phyloP scores from a whole-genome alignment of 129 eudicot species.

The carrot (Daucus carota) region DNA sequence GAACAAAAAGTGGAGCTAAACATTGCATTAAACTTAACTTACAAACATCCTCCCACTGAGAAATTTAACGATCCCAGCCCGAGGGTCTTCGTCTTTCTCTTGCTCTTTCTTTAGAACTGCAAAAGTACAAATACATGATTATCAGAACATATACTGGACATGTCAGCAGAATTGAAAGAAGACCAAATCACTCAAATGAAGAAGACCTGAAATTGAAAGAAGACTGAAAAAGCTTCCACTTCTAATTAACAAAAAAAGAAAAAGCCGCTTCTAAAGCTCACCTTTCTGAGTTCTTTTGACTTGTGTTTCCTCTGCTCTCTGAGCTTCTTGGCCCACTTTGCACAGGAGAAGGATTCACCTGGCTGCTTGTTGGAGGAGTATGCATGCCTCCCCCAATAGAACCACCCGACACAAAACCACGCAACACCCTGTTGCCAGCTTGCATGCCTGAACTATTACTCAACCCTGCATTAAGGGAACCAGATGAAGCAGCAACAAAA shows the following conservation, averaged over 20 bases:
- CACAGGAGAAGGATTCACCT: slow-evolving; percentile 29
- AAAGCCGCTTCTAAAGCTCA: slow-evolving; percentile 14
- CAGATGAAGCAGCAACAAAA: slow-evolving; percentile 88
- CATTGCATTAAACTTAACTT: slow-evolving; percentile 14
- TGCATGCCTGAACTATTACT: slow-evolving; percentile 26
- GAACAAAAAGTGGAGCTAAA: not conserved
- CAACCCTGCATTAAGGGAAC: slow-evolving; percentile 41
- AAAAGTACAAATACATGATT: slow-evolving; percentile 7
- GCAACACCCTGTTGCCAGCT: slow-evolving; percentile 50
- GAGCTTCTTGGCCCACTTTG: slow-evolving; percentile 25
- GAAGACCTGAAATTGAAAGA: not conserved
- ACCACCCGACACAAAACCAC: slow-evolving; percentile 94
- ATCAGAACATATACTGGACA: slow-evolving; percentile 5
- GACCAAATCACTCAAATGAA: not conserved
- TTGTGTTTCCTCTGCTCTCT: slow-evolving; percentile 33
- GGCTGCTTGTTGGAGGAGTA: slow-evolving; percentile 23
- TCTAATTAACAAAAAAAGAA: not conserved
- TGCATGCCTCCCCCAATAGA: slow-evolving; percentile 77
- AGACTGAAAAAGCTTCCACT: not conserved
- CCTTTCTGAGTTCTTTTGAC: slow-evolving; percentile 56
- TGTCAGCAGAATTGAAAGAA: not conserved
- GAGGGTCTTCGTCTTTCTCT: slow-evolving; percentile 87
- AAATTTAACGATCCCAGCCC: slow-evolving; percentile 82
- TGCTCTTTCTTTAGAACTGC: slow-evolving; percentile 58
- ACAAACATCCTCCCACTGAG: slow-evolving; percentile 10